Percentiles rank a stretch among this genome's conserved stretches.
phyloP scores from a whole-genome alignment of 441 rosid species.

The Populus hybrid region DNA sequence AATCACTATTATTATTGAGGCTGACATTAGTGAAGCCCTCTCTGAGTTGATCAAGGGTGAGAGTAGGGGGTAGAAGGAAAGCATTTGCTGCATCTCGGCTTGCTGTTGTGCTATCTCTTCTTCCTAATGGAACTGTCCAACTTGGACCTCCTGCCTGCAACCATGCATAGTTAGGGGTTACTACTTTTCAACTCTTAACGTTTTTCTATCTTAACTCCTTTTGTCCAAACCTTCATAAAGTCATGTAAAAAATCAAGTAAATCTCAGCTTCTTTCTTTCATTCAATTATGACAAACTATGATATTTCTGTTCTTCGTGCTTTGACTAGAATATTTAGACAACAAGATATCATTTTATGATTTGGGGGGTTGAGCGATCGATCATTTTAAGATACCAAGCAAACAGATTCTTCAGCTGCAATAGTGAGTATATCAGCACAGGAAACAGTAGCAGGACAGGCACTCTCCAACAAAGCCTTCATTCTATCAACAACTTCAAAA shows the following conservation, averaged over 20 bases:
- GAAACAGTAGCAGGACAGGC: slow-evolving; percentile 65
- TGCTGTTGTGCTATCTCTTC: slow-evolving; percentile 50
- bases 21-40: slow-evolving; percentile 25
- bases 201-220: no score
- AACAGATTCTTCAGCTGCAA: slow-evolving; percentile 66
- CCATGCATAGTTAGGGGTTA: no score
- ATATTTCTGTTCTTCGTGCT: no score
- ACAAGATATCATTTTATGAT: no score
- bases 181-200: no score
- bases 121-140: slow-evolving; percentile 48
- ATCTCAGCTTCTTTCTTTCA: no score
- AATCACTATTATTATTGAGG: slow-evolving; percentile 40
- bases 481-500: slow-evolving; percentile 56
- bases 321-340: no score
- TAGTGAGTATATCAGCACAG: slow-evolving; percentile 70
- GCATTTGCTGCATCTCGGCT: slow-evolving; percentile 26
- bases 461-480: slow-evolving; percentile 53
- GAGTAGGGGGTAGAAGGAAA: slow-evolving; percentile 32
- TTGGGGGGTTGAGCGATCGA: no score
- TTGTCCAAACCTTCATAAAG: no score
- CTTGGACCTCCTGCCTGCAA: slow-evolving; percentile 42
- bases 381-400: slow-evolving; percentile 32
- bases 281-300: no score
- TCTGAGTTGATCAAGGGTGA: slow-evolving; percentile 27
- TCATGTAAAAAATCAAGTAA: no score